Percentiles rank a stretch among this genome's conserved stretches.
Conservation (phyloP, 208 protist species). For the Leishmania gerbilli region DNA sequence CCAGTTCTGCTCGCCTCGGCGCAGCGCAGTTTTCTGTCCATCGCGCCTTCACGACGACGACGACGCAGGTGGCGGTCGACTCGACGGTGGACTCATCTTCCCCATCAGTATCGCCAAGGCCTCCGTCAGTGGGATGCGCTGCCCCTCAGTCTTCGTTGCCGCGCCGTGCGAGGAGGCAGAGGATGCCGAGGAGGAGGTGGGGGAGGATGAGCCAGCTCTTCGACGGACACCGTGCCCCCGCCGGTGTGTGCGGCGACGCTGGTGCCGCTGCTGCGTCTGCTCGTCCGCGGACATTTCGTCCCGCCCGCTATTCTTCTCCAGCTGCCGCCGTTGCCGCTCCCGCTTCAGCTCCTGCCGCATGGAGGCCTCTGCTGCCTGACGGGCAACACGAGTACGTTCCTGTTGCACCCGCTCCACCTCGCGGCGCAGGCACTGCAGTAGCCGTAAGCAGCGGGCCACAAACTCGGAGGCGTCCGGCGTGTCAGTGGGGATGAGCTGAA, state of each 20-base stretch:
- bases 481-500: slow-evolving; percentile 15
- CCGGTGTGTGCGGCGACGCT: slow-evolving; percentile 5
- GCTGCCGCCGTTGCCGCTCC: slow-evolving; percentile 31
- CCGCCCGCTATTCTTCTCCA: slow-evolving; percentile 11
- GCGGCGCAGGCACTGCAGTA: slow-evolving; percentile 12
- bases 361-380: slow-evolving; percentile 34
- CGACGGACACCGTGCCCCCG: background rate
- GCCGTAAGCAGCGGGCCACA: slow-evolving; percentile 10
- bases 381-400: slow-evolving; percentile 15
- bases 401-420: slow-evolving; percentile 18
- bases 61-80: slow-evolving; percentile 4
- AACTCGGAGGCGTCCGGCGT: background rate
- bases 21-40: background rate
- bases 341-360: slow-evolving; percentile 35
- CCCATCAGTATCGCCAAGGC: slow-evolving; percentile 58
- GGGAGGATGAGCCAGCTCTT: slow-evolving; percentile 11
- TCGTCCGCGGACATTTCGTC: slow-evolving; percentile 1
- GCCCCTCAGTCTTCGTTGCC: background rate
- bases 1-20: background rate
- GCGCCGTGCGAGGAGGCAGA: background rate
- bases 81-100: slow-evolving; percentile 18
- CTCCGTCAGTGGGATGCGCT: slow-evolving; percentile 47
- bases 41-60: background rate
- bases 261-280: background rate
- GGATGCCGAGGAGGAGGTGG: background rate